phyloP scores from a whole-genome alignment of 768 basidiomycete genomes.

The Suillus luteus region DNA sequence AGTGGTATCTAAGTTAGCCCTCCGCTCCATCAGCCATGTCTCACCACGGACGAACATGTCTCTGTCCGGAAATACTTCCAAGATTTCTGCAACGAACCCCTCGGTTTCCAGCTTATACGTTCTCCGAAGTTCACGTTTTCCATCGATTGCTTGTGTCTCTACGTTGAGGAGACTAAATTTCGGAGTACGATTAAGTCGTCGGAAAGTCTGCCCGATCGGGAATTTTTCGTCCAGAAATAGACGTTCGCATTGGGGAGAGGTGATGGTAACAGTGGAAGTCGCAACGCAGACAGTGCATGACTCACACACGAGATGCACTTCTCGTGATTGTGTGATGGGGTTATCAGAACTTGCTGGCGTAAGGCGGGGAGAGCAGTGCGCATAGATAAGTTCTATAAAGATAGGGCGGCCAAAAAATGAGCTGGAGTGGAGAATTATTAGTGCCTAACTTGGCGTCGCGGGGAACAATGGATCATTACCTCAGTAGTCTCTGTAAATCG shows the following conservation, averaged over 20 bases:
- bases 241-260: slow-evolving; percentile 53
- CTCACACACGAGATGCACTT: slow-evolving; percentile 63
- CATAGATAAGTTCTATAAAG: slow-evolving; percentile 56
- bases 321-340: slow-evolving; percentile 62
- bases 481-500: slow-evolving; percentile 67
- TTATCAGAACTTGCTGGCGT: slow-evolving; percentile 43
- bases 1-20: slow-evolving; percentile 15
- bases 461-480: slow-evolving; percentile 40
- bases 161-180: slow-evolving; percentile 59
- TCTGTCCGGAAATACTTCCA: slow-evolving; percentile 68
- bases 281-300: slow-evolving; percentile 59
- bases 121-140: slow-evolving; percentile 29
- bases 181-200: slow-evolving; percentile 52
- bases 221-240: slow-evolving; percentile 69
- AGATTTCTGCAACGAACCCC: slow-evolving; percentile 65
- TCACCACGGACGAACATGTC: slow-evolving; percentile 64
- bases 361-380: slow-evolving; percentile 42
- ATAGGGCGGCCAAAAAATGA: slow-evolving; percentile 68
- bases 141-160: slow-evolving; percentile 32
- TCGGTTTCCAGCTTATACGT: slow-evolving; percentile 59
- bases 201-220: slow-evolving; percentile 70
- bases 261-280: slow-evolving; percentile 65
- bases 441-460: not conserved
- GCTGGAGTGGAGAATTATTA: slow-evolving; percentile 35
- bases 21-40: slow-evolving; percentile 47